These are phyloP conservation scores for Fagopyrum esculentum DNA, from an alignment of 148 eudicot species.

Conservation along the genomic window DNA sequence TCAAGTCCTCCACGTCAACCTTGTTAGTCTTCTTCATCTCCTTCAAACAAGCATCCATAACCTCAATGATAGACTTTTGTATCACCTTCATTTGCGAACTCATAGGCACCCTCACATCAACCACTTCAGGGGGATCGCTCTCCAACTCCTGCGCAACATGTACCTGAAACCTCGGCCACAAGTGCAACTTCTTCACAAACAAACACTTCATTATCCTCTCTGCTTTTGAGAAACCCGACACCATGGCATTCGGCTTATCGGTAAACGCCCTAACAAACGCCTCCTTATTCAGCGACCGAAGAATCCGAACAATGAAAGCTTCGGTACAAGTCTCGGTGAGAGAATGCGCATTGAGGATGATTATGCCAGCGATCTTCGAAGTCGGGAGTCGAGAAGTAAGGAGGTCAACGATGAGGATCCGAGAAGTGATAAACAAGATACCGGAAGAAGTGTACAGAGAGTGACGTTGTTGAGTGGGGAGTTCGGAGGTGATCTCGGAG, in stretches of 20 bases:
- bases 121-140: constrained; percentile 79
- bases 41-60: constrained; percentile 96
- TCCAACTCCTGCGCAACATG: constrained; percentile 84
- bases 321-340: constrained; percentile 76
- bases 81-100: constrained; percentile 66
- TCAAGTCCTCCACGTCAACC: constrained; percentile 98
- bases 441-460: constrained; percentile 63
- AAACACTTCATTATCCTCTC: constrained; percentile 75
- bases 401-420: constrained; percentile 84
- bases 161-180: constrained; percentile 95
- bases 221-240: constrained; percentile 77
- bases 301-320: constrained; percentile 73
- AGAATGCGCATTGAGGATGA: constrained; percentile 66
- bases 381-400: constrained; percentile 54
- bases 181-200: constrained; percentile 60
- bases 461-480: constrained; percentile 50
- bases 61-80: constrained; percentile 92
- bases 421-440: constrained; percentile 52
- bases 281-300: constrained; percentile 41
- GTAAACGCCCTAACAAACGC: constrained; percentile 73
- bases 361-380: constrained; percentile 51
- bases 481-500: constrained; percentile 67
- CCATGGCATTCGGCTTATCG: constrained; percentile 80
- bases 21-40: constrained; percentile 98
- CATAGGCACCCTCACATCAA: constrained; percentile 89